Percentiles rank a stretch among this genome's conserved stretches.
phyloP scores from a whole-genome alignment of 768 basidiomycete species.

The Pholiota molesta region DNA sequence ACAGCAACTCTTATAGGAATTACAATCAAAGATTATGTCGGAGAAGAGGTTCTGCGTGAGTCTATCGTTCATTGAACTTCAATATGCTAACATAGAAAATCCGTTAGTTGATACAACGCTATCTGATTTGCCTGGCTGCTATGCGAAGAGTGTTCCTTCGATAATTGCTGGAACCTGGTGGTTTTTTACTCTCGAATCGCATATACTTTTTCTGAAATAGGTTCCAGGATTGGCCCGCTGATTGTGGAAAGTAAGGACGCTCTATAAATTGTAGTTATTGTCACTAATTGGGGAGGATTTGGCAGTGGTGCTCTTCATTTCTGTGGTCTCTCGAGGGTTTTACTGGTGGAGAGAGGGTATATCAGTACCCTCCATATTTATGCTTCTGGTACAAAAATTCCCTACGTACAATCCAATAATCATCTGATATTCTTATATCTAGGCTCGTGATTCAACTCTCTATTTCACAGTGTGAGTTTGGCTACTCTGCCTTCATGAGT shows the following conservation, averaged over 20 bases:
- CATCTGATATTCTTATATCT: background rate
- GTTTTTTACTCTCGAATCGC: background rate
- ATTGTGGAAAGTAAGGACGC: constrained; percentile 29
- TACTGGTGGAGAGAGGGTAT: constrained; percentile 29
- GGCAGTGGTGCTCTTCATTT: constrained; percentile 26
- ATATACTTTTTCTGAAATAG: background rate
- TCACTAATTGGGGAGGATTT: background rate
- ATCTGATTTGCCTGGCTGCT: constrained; percentile 30
- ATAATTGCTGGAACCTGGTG: constrained; percentile 33
- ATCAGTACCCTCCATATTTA: constrained; percentile 24
- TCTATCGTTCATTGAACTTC: background rate
- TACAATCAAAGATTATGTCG: constrained; percentile 28
- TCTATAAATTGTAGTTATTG: background rate
- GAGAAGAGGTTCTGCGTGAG: constrained; percentile 28
- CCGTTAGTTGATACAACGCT: constrained; percentile 24
- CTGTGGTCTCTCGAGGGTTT: constrained; percentile 27
- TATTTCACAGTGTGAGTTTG: constrained; percentile 28
- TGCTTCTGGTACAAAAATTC: constrained; percentile 20
- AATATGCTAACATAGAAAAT: background rate
- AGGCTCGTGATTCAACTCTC: constrained; percentile 30
- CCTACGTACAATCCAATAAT: background rate
- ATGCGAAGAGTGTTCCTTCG: constrained; percentile 29
- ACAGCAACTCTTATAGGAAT: constrained; percentile 25
- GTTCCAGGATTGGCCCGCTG: constrained; percentile 26
- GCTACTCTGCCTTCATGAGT: background rate